Base-by-base conservation (phyloP, 2,329 filamentous ascomycete genomes). In the Ophiobolus disseminans region DNA sequence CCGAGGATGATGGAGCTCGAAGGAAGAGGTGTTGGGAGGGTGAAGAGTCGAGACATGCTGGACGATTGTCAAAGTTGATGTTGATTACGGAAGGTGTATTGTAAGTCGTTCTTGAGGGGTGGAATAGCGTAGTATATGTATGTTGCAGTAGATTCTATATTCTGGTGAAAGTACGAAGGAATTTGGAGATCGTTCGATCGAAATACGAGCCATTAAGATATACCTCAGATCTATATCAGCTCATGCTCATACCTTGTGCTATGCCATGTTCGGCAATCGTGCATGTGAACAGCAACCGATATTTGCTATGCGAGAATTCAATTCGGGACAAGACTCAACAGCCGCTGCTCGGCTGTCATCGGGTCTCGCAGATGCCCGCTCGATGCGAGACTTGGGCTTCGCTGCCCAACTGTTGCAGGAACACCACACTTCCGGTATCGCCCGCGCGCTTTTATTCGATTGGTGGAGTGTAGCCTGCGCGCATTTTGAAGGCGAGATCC, bases 21-120 rank as follows among this genome's bases (percentile, higher is more conserved):
- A 11, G 65, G 46, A 9, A 66, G 56, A 32, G 65, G 63, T 7
- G 52, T 40, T 17, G 66, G 68, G 3, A 70, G 56, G 9, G 58
- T 41, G 35, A 66, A 32, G 10, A 62, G 41, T 17, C 42, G 45
- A 40, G 59, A 52, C 65, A 68, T 69, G 32, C 13, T 46, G 45
- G 30, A 14, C 30, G 30, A 32, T 44, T n/a, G 30, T n/a, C 21
- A 28, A 32, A 42, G 20, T 26, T 38, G 21, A 20, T 21, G n/a
- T 9, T 30, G 44, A 28, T 38, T 32, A 36, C 40, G 45, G 28
- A 32, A 14, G 40, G 31, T 26, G 41, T 37, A 21, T n/a, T 9
- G 5, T 28, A 30, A 7, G 16, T 10, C 8, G 16, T 38, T 11
- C 14, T 17, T 16, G 37, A 43, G n/a, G 30, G n/a, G 30, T 32